Evolutionary conservation across 163 green algal genomes (phyloP).

Genomic region (Volvox carteri): DNA sequence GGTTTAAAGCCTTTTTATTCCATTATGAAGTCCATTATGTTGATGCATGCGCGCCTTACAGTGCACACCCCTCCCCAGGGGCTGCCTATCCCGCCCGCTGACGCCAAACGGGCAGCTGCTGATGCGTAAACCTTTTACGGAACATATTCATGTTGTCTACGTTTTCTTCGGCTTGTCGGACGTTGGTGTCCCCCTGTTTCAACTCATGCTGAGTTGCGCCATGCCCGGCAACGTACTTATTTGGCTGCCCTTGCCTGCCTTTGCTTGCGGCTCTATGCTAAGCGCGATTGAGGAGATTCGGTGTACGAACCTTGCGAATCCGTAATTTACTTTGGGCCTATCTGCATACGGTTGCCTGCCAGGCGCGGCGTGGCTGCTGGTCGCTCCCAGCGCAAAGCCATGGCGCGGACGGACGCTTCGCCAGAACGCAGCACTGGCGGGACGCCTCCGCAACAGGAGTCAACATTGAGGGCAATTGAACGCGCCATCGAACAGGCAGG

Average conservation of each 20-base stretch:
- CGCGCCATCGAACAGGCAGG: constrained; percentile 18
- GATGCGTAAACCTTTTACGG: neutral
- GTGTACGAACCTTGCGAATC: neutral
- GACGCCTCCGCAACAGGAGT: neutral
- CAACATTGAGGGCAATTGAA: constrained; percentile 11
- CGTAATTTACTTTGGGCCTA: neutral
- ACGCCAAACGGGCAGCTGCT: neutral
- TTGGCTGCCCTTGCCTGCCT: neutral
- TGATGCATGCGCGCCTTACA: too few species aligned
- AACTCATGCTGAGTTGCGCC: neutral
- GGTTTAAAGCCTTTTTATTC: neutral
- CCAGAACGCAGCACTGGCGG: constrained; percentile 11
- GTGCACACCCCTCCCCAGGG: too few species aligned
- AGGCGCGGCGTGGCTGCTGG: neutral
- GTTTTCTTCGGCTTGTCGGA: neutral
- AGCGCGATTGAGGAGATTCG: neutral
- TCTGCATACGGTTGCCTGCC: neutral
- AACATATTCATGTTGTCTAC: neutral
- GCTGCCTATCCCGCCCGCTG: neutral
- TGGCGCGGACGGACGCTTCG: constrained; percentile 7
- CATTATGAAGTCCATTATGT: too few species aligned
- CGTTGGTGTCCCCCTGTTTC: neutral
- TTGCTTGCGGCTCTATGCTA: neutral
- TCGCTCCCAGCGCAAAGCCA: neutral
- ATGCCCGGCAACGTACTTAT: neutral